phyloP scores from a whole-genome alignment of 2,329 filamentous ascomycete genomes.

The Cladosporium sp. region DNA sequence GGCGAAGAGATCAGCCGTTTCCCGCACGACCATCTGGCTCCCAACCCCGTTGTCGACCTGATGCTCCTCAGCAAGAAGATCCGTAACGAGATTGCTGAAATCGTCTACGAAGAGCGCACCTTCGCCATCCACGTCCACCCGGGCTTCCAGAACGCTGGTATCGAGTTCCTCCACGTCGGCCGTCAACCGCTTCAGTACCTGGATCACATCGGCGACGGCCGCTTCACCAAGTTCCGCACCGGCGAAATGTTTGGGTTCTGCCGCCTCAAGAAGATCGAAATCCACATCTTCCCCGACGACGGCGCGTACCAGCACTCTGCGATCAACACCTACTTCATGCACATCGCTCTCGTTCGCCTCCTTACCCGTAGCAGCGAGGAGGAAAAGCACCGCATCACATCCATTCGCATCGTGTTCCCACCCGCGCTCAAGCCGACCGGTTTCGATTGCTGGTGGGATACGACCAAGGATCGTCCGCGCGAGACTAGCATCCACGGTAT shows the following conservation, averaged over 20 bases:
- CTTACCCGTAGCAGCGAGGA: constrained; percentile 28
- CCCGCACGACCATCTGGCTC: not conserved
- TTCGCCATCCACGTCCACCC: constrained; percentile 37
- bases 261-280: constrained; percentile 34
- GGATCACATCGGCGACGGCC: constrained; percentile 27
- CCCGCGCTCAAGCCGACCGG: not conserved
- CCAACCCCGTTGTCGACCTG: constrained; percentile 29
- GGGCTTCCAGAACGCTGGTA: constrained; percentile 31
- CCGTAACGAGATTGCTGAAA: constrained; percentile 26
- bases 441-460: constrained; percentile 33
- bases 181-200: constrained; percentile 37
- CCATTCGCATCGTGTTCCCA: constrained; percentile 31
- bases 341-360: constrained; percentile 30
- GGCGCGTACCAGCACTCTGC: constrained; percentile 26
- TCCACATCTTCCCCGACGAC: constrained; percentile 31
- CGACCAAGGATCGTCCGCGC: constrained; percentile 25
- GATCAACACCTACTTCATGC: constrained; percentile 37
- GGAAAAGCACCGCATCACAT: constrained; percentile 26
- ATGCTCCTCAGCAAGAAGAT: constrained; percentile 33
- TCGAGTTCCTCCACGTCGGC: constrained; percentile 37
- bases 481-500: constrained; percentile 30
- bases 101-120: constrained; percentile 35
- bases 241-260: constrained; percentile 33
- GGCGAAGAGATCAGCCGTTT: constrained; percentile 15
- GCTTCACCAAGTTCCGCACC: constrained; percentile 33